Evolutionary conservation across 495 filamentous ascomycete genomes (phyloP).

Genomic region (Xylaria grammica): DNA sequence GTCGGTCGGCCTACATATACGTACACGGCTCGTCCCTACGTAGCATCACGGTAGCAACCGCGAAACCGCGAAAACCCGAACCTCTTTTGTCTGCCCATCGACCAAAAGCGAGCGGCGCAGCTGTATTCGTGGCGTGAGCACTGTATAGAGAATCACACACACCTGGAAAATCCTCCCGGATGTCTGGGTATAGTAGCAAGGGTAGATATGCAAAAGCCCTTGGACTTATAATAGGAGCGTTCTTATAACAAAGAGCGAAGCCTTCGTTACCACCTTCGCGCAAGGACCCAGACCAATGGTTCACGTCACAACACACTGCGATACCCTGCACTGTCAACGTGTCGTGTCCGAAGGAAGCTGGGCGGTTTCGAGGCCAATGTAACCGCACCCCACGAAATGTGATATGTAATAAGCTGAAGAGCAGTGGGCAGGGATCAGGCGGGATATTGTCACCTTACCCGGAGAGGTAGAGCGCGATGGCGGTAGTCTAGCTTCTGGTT

Average conservation of each 20-base stretch:
- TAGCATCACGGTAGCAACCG: not conserved
- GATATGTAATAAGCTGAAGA: conserved; percentile 14
- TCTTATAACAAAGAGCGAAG: not conserved
- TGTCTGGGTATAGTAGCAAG: conserved; percentile 1
- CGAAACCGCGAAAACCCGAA: not conserved
- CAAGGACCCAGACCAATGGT: conserved; percentile 12
- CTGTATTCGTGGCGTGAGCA: not conserved
- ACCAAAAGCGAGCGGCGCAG: not conserved
- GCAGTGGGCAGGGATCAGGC: not conserved
- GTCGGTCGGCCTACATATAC: no score
- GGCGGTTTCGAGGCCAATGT: conserved; percentile 18
- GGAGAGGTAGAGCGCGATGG: not conserved
- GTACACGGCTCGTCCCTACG: no score
- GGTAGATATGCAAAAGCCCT: conserved; percentile 4
- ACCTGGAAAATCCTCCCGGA: conserved; percentile 2
- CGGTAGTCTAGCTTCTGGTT: not conserved
- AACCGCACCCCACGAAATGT: conserved; percentile 12
- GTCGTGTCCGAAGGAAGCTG: conserved; percentile 15
- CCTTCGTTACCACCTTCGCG: not conserved
- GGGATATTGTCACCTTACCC: not conserved
- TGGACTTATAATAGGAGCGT: not conserved
- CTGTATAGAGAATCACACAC: not conserved
- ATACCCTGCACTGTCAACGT: not conserved
- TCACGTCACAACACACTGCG: conserved; percentile 9
- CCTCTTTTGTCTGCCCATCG: no score